Evolutionary conservation across 331 rosid species (phyloP), one percentile per base, ranked within the genome.

Genomic region (Stylosanthes scabra): DNA sequence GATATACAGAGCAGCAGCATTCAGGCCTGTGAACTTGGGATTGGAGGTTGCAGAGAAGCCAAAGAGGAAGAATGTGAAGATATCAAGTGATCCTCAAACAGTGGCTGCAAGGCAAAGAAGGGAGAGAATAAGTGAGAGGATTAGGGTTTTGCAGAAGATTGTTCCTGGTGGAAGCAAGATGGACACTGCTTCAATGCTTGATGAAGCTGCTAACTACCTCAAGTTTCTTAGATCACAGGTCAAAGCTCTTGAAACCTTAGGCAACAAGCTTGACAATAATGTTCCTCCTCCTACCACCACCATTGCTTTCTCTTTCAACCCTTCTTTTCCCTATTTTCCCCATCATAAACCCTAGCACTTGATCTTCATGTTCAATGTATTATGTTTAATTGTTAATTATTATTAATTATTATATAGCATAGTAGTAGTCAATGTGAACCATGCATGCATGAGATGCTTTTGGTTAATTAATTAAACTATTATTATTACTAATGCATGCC

Each of bases 131-230:
- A 84, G 96, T 42, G 97, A 93, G 72, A 91, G 84, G 72, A 88
- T 93, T 81, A 85, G 95, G 83, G 90, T 88, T 80, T 82, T 93
- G 88, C 97, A 91, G 87, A 83, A 80, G 87, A 65, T 93, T 79
- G 96, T 93, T 62, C 98, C 98, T 40, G 97, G 98, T 71, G 98
- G 98, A 66, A 88, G 77, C 89, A 91, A 91, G 83, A 93, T 93
- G 97, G 98, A 93, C 74, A 91, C 92, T 62, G 90, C 91, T 50
- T 89, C 97, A 37, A 88, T 93, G 94, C 94, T 91, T 56, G 98
- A 93, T 66, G 98, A 93, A 81, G 94, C 94, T 73, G 94, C 96
- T 29, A 93, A 85, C 61, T 93, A 93, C 76, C 94, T 91, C 80
- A 93, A 87, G 88, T 93, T 93, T 69, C 90, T 93, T 46, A 83